These are phyloP conservation scores for Colletotrichum sp. DNA, from an alignment of 2,329 filamentous ascomycete genomes.

Conservation along the genomic window DNA sequence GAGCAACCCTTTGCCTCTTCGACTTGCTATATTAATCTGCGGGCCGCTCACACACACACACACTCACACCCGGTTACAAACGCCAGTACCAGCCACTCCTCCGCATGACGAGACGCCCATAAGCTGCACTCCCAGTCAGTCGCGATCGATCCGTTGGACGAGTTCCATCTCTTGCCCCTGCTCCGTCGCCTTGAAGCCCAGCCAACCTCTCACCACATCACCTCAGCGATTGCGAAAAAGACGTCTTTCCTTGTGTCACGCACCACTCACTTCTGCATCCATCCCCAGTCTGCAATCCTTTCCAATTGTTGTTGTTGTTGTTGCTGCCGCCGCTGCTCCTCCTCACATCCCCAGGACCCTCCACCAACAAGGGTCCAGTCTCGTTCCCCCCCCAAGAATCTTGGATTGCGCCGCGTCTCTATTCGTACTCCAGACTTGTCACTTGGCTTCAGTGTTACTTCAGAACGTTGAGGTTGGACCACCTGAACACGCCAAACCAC, in stretches of 20 bases:
- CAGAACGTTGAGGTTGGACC: constrained; percentile 21
- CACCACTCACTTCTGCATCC: constrained; percentile 27
- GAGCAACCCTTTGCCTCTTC: constrained; percentile 21
- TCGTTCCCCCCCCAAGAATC: not conserved
- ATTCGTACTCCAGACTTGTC: constrained; percentile 20
- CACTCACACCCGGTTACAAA: not conserved
- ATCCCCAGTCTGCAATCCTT: not conserved
- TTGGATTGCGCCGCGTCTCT: not conserved
- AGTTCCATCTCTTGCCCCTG: not conserved
- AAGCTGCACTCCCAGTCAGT: not conserved
- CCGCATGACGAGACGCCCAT: not conserved
- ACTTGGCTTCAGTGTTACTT: not conserved
- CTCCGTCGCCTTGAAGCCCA: not conserved
- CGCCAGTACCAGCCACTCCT: constrained; percentile 1
- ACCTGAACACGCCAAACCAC: constrained; percentile 23
- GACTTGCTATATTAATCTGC: constrained; percentile 22
- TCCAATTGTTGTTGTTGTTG: not conserved
- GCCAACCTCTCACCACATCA: constrained; percentile 4
- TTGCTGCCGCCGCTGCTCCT: not conserved
- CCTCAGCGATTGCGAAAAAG: constrained; percentile 22
- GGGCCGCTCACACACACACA: constrained; percentile 17
- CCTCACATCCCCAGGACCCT: not conserved
- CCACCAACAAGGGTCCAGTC: not conserved
- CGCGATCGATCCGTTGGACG: constrained; percentile 1
- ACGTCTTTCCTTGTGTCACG: constrained; percentile 21